Conservation (phyloP, 768 basidiomycete genomes). For the Trametes cingulata region DNA sequence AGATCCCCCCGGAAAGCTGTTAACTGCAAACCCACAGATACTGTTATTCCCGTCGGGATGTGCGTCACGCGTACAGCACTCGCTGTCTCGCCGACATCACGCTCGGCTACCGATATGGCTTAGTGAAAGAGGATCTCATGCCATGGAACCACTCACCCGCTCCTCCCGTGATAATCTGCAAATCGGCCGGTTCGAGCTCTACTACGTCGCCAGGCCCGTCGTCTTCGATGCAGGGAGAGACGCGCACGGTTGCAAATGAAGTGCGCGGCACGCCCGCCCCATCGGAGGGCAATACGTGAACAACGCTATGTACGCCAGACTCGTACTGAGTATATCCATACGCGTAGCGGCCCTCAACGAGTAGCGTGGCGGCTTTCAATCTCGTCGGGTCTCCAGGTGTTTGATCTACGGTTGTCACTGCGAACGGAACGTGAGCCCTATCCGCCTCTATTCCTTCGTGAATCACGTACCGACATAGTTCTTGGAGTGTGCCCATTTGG, state of each 20-base stretch:
- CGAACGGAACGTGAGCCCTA: not conserved
- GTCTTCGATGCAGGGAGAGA: slow-evolving; percentile 22
- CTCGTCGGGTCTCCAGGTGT: slow-evolving; percentile 11
- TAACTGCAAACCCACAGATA: slow-evolving; percentile 9
- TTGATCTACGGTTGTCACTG: slow-evolving; percentile 21
- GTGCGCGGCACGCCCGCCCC: slow-evolving; percentile 5
- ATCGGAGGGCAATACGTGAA: slow-evolving; percentile 13
- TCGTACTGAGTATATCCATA: slow-evolving; percentile 26
- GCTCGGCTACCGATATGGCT: too few species aligned
- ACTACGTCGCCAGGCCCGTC: slow-evolving; percentile 1
- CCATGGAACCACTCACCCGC: too few species aligned
- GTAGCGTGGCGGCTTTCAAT: slow-evolving; percentile 14
- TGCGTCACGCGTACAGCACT: slow-evolving; percentile 21
- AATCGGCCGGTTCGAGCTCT: slow-evolving; percentile 14
- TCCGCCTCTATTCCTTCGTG: not conserved
- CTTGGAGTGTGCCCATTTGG: slow-evolving; percentile 21
- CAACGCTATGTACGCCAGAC: slow-evolving; percentile 21
- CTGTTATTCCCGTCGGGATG: slow-evolving; percentile 20
- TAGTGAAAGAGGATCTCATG: too few species aligned
- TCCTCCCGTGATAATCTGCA: slow-evolving; percentile 19
- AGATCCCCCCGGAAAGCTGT: not conserved
- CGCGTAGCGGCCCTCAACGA: slow-evolving; percentile 18
- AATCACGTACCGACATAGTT: slow-evolving; percentile 13
- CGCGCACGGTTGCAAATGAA: slow-evolving; percentile 21
- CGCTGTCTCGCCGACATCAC: slow-evolving; percentile 11